Evolutionary conservation across 2,329 filamentous ascomycete species (phyloP), one percentile per base, ranked within the genome.

Genomic region (Fusarium sp.): DNA sequence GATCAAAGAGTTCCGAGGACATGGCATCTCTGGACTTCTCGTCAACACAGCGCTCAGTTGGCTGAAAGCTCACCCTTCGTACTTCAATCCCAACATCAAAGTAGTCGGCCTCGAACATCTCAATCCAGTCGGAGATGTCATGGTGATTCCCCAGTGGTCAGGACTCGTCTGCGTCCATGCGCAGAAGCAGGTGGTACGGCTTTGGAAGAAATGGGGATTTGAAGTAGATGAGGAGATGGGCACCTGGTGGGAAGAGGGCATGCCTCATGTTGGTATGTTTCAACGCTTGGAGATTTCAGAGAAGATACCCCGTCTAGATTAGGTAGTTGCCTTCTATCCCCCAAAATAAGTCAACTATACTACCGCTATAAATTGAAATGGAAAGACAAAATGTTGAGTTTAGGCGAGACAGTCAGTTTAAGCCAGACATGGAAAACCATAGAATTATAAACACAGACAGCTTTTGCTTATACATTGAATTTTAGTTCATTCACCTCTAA

Each of bases 251-350:
- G 95, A 98, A 81, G 94, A 96, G 78, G 93, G 92, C 8, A 95
- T 97, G 61, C 86, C 89, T 72, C 94, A 97, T 84, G 87, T 97
- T 24, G 95, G 93, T 67, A 97, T 98, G 95, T 97, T 89, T 72
- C 77, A 81, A 72, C 83, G 88, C 38, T 67, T 91, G 33, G 78
- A 84, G 8, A 69, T 85, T 8, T 70, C 63, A 24, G 71, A 77
- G 44, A 74, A 78, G 61, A 58, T 74, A 39, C 71, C 78, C 48
- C 76, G 69, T 35, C 75, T 79, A 42, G 81, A 74, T 65, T 69
- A 69, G 64, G 58, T 69, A 69, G 64, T 62, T 47, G 48, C 45
- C 57, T 42, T 56, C 31, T 45, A 22, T 44, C 33, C 33, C 50
- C 22, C 44, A 39, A 41, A 56, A 51, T 39, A 58, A 36, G 31